These are phyloP conservation scores for Lophiostoma macrostomum DNA, from an alignment of 495 filamentous ascomycete species.

Conservation along the genomic window DNA sequence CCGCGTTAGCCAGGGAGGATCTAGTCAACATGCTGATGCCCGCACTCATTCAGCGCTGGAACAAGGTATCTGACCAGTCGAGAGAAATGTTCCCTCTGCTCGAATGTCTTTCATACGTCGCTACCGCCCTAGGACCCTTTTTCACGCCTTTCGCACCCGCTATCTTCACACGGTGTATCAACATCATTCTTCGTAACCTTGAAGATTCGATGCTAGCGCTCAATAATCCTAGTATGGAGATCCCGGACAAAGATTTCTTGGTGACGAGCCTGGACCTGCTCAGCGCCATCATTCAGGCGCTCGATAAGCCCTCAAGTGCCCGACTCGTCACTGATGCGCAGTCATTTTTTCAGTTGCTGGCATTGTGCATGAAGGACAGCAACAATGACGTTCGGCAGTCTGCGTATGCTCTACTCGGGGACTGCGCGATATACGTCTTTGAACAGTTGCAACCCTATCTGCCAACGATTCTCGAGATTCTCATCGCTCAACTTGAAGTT, in stretches of 20 bases:
- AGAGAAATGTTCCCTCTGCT: slow-evolving; percentile 91
- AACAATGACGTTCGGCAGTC: slow-evolving; percentile 95
- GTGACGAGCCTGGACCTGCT: slow-evolving; percentile 94
- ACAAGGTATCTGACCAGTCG: slow-evolving; percentile 81
- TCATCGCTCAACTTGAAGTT: slow-evolving; percentile 85
- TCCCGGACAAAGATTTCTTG: slow-evolving; percentile 94
- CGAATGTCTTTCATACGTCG: slow-evolving; percentile 92
- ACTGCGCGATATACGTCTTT: slow-evolving; percentile 95
- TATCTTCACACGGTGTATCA: slow-evolving; percentile 80
- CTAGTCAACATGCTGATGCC: slow-evolving; percentile 89
- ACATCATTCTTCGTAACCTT: slow-evolving; percentile 87
- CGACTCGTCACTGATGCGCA: slow-evolving; percentile 76
- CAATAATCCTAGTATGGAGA: slow-evolving; percentile 63
- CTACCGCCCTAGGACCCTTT: slow-evolving; percentile 75
- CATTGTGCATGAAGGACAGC: slow-evolving; percentile 88
- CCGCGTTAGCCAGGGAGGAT: slow-evolving; percentile 70
- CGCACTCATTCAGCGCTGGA: slow-evolving; percentile 85
- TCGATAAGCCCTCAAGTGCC: slow-evolving; percentile 69
- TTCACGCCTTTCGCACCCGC: slow-evolving; percentile 82
- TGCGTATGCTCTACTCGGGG: slow-evolving; percentile 89
- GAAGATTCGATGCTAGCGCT: slow-evolving; percentile 67
- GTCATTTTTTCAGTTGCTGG: slow-evolving; percentile 83
- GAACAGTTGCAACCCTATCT: slow-evolving; percentile 73
- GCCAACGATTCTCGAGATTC: slow-evolving; percentile 66
- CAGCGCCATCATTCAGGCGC: slow-evolving; percentile 89